These are phyloP conservation scores for Rhododendron ovatum DNA, from an alignment of 148 eudicot species.

Conservation along the genomic window DNA sequence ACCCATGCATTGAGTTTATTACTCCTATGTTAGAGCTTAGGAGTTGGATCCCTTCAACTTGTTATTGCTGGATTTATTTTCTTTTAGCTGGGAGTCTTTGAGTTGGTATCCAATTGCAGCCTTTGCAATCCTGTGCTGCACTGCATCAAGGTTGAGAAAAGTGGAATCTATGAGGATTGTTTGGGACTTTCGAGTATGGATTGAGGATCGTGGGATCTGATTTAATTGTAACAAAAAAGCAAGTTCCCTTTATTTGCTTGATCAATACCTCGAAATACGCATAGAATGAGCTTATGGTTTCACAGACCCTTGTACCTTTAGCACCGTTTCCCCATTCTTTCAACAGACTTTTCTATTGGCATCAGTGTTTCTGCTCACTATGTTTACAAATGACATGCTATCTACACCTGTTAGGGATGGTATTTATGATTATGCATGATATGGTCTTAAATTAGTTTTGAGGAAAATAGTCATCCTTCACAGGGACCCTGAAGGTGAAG, in stretches of 20 bases:
- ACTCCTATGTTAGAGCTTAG: not conserved
- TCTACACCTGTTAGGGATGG: not conserved
- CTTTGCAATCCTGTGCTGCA: not conserved
- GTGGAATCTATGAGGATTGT: not conserved
- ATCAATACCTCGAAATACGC: not conserved
- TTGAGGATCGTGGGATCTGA: not conserved
- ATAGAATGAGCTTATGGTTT: not conserved
- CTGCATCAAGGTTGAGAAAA: not conserved
- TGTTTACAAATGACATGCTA: not conserved
- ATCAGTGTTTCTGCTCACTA: not conserved
- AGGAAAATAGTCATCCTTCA: conserved; percentile 7
- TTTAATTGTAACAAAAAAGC: not conserved
- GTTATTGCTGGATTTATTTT: not conserved
- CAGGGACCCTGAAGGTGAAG: conserved; percentile 45
- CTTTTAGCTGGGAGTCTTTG: not conserved
- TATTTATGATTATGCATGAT: not conserved
- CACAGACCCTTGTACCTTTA: not conserved
- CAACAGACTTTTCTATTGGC: not conserved
- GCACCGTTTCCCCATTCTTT: not conserved
- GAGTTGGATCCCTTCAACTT: not conserved
- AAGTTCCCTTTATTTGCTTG: not conserved
- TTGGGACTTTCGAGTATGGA: not conserved
- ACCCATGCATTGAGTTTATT: not conserved
- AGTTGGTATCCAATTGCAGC: not conserved
- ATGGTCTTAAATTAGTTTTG: not conserved